Evolutionary conservation across 2,329 filamentous ascomycete genomes (phyloP).

Genomic region (Diplodia corticola): DNA sequence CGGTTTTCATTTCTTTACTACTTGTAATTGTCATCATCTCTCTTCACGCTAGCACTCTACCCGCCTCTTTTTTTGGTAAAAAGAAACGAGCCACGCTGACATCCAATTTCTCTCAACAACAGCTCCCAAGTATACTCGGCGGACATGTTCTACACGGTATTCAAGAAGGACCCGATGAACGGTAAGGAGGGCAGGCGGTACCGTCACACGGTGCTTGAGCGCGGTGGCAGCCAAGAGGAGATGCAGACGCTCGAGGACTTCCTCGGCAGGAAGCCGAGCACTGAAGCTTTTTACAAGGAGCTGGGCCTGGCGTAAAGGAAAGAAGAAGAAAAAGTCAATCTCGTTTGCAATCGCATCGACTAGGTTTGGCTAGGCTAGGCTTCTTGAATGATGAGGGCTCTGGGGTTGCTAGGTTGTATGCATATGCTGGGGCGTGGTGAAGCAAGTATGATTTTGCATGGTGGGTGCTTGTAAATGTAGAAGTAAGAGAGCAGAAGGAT

Average conservation of each 20-base stretch:
- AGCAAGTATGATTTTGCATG: too few relatives aligned
- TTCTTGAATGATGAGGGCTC: too few relatives aligned
- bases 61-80: too few relatives aligned
- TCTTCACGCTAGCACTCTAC: not conserved
- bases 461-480: too few relatives aligned
- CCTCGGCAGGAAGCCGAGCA: constrained; percentile 72
- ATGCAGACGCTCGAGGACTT: constrained; percentile 79
- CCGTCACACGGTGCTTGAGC: constrained; percentile 74
- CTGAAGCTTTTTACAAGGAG: constrained; percentile 78
- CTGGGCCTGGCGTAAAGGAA: constrained; percentile 53
- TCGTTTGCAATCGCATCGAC: too few relatives aligned
- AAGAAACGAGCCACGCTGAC: too few relatives aligned
- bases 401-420: too few relatives aligned
- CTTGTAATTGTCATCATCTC: not conserved
- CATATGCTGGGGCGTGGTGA: too few relatives aligned
- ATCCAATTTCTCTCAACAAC: not conserved
- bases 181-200: constrained; percentile 71
- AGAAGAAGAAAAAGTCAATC: too few relatives aligned
- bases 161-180: constrained; percentile 78
- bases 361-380: too few relatives aligned
- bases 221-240: constrained; percentile 76
- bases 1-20: not conserved
- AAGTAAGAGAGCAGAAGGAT: too few relatives aligned
- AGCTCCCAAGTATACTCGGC: constrained; percentile 76
- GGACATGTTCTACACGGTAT: constrained; percentile 83